Conservation (phyloP, 495 filamentous ascomycete genomes). For the Podospora conica region DNA sequence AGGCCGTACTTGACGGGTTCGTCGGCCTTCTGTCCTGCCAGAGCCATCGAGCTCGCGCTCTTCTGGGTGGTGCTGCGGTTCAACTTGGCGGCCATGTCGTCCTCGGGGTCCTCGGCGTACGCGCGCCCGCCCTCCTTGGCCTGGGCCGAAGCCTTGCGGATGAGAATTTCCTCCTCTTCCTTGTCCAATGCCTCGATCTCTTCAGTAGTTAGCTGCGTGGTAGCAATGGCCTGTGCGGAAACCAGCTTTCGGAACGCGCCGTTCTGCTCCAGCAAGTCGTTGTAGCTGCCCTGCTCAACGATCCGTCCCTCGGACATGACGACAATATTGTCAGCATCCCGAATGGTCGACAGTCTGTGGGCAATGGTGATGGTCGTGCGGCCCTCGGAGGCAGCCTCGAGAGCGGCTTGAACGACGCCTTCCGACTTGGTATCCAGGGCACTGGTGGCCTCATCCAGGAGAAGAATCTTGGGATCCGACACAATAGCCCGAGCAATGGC, state of each 20-base stretch:
- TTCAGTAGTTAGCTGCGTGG: slow-evolving; percentile 48
- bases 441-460: slow-evolving; percentile 92
- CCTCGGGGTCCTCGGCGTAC: slow-evolving; percentile 50
- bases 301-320: slow-evolving; percentile 81
- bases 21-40: slow-evolving; percentile 49
- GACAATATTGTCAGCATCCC: slow-evolving; percentile 89
- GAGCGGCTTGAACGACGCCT: slow-evolving; percentile 86
- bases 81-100: slow-evolving; percentile 50
- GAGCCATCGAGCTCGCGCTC: slow-evolving; percentile 62
- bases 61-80: slow-evolving; percentile 59
- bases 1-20: slow-evolving; percentile 54
- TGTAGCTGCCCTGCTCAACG: slow-evolving; percentile 76
- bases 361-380: slow-evolving; percentile 95
- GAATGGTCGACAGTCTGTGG: slow-evolving; percentile 90
- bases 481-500: slow-evolving; percentile 81
- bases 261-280: slow-evolving; percentile 54
- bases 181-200: slow-evolving; percentile 38
- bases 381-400: slow-evolving; percentile 82
- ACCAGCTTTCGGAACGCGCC: slow-evolving; percentile 54
- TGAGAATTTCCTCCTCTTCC: slow-evolving; percentile 42
- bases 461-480: slow-evolving; percentile 84
- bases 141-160: slow-evolving; percentile 40
- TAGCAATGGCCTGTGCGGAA: slow-evolving; percentile 51
- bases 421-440: slow-evolving; percentile 95
- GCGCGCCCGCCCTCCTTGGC: slow-evolving; percentile 13